phyloP scores from a whole-genome alignment of 2,329 filamentous ascomycete genomes.

The Fusarium ramigenum region DNA sequence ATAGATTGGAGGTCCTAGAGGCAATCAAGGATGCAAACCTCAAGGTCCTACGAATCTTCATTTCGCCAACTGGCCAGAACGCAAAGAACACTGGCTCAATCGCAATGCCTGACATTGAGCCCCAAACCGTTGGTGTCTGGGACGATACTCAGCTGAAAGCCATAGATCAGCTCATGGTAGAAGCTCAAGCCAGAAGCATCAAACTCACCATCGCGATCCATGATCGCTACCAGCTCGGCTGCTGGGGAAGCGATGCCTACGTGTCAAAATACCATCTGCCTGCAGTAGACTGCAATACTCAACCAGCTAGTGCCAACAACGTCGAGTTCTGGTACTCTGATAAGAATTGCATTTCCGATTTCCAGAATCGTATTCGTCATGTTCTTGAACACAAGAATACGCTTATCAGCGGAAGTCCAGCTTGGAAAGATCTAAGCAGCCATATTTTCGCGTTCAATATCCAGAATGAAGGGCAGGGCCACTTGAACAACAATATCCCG shows the following conservation, averaged over 20 bases:
- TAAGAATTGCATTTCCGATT: background rate
- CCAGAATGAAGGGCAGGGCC: background rate
- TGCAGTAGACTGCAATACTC: background rate
- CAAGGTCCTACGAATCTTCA: background rate
- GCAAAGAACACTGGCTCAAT: background rate
- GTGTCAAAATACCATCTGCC: background rate
- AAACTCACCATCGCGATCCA: background rate
- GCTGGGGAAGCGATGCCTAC: background rate
- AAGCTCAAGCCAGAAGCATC: background rate
- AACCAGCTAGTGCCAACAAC: background rate
- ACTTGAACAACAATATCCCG: background rate
- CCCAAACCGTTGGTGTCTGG: background rate
- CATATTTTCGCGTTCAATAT: background rate
- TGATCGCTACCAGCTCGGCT: background rate
- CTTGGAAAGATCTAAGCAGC: background rate
- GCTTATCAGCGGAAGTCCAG: background rate
- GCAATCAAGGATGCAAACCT: background rate
- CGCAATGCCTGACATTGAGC: background rate
- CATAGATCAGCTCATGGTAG: background rate
- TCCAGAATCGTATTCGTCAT: background rate
- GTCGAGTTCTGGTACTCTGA: background rate
- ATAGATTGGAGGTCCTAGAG: background rate
- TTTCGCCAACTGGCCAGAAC: background rate
- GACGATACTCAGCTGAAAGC: background rate
- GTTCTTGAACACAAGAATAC: background rate